Evolutionary conservation across 2,329 filamentous ascomycete genomes (phyloP).

Genomic region (Cryoendolithus antarcticus): DNA sequence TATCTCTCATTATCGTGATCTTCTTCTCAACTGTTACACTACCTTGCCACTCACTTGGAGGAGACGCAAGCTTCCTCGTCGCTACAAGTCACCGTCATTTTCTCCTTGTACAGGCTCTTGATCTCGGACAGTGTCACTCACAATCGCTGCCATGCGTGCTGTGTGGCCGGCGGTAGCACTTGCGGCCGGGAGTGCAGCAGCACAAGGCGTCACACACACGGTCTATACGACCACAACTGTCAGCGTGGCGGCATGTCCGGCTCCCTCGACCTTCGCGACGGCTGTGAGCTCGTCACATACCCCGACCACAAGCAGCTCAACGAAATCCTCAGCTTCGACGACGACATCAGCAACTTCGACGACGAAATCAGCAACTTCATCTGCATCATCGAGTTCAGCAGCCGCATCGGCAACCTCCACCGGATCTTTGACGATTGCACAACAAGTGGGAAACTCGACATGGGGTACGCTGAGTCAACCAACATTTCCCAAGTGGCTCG

Average conservation of each 20-base stretch:
- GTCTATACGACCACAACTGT: conserved; percentile 7
- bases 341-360: conserved; percentile 1
- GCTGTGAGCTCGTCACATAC: too few species aligned
- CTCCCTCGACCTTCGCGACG: too few species aligned
- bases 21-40: too few species aligned
- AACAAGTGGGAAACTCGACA: conserved; percentile 15
- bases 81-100: too few species aligned
- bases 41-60: too few species aligned
- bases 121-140: too few species aligned
- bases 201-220: conserved; percentile 4
- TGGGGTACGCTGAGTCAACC: conserved; percentile 13
- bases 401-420: background rate
- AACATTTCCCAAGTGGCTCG: conserved; percentile 15
- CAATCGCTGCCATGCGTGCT: conserved; percentile 2
- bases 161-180: conserved; percentile 4
- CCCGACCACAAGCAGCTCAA: too few species aligned
- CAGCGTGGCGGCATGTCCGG: conserved; percentile 5
- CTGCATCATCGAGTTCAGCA: too few species aligned
- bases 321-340: background rate
- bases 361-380: background rate
- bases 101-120: too few species aligned
- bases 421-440: conserved; percentile 11
- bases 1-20: too few species aligned
- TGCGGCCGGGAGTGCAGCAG: conserved; percentile 5
- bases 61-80: too few species aligned